These are phyloP conservation scores for Globisporangium acanthophoron DNA, from an alignment of 352 stramenopile genomes.

Conservation along the genomic window DNA sequence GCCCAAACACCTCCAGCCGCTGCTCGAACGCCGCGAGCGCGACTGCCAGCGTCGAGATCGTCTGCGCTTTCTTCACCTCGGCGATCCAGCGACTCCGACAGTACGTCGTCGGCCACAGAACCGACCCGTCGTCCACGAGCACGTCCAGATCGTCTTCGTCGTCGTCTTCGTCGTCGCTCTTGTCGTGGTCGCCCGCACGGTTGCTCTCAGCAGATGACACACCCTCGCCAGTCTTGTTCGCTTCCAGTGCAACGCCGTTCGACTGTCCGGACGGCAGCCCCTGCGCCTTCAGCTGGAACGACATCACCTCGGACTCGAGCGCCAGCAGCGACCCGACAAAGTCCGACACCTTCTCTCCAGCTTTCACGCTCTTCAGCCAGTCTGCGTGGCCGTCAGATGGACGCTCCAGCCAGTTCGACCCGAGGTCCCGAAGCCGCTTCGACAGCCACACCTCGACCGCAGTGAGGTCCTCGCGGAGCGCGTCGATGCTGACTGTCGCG, in stretches of 20 bases:
- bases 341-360: conserved; percentile 24
- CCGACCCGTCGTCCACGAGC: conserved; percentile 46
- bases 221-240: neutral
- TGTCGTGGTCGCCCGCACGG: conserved; percentile 35
- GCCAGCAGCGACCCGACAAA: conserved; percentile 39
- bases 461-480: conserved; percentile 53
- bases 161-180: conserved; percentile 67
- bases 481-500: conserved; percentile 30
- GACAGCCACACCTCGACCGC: conserved; percentile 55
- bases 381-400: conserved; percentile 21
- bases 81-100: conserved; percentile 69
- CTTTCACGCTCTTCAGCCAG: conserved; percentile 50
- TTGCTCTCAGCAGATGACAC: neutral
- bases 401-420: conserved; percentile 57
- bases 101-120: conserved; percentile 68
- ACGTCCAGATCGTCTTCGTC: conserved; percentile 72
- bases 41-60: conserved; percentile 48
- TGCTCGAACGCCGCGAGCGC: conserved; percentile 64
- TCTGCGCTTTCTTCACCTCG: conserved; percentile 44
- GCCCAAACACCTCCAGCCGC: conserved; percentile 56
- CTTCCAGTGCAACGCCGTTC: neutral
- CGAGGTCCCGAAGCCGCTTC: conserved; percentile 53
- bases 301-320: conserved; percentile 64
- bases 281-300: conserved; percentile 36
- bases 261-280: neutral